phyloP scores from a whole-genome alignment of 2,329 filamentous ascomycete genomes.

The Aureobasidium sp. region DNA sequence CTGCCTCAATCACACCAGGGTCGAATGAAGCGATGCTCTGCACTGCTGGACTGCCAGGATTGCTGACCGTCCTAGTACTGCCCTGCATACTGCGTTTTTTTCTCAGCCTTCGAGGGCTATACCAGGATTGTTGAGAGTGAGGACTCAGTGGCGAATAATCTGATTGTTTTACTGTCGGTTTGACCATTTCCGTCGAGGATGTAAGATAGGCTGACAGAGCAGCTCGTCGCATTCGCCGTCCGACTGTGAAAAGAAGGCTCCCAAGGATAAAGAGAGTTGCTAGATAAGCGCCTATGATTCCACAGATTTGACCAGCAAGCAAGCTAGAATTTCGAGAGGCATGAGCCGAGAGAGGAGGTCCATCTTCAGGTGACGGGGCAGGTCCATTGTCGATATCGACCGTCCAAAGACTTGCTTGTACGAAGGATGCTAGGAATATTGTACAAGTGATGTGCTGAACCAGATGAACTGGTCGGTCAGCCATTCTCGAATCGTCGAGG shows the following conservation, averaged over 20 bases:
- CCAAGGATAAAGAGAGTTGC: conserved; percentile 67
- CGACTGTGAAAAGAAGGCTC: conserved; percentile 42
- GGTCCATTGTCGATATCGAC: conserved; percentile 47
- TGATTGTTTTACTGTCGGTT: conserved; percentile 30
- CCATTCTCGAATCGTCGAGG: neutral
- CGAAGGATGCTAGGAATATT: neutral
- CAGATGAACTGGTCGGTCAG: neutral
- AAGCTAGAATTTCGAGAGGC: conserved; percentile 53
- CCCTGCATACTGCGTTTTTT: conserved; percentile 20
- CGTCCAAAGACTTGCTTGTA: conserved; percentile 23
- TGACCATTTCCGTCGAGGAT: conserved; percentile 50
- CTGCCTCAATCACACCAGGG: conserved; percentile 62
- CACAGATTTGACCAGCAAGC: conserved; percentile 73
- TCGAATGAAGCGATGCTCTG: conserved; percentile 66
- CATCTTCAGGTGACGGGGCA: conserved; percentile 51
- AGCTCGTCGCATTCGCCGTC: conserved; percentile 34
- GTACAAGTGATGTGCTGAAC: neutral
- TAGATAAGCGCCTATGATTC: conserved; percentile 76
- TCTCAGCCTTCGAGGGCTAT: conserved; percentile 18
- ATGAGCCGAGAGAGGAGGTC: conserved; percentile 49
- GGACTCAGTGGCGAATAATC: conserved; percentile 27
- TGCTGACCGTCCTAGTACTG: conserved; percentile 33
- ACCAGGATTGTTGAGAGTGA: conserved; percentile 23
- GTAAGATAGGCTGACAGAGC: conserved; percentile 40
- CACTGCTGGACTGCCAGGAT: conserved; percentile 29